Conservation (phyloP, 345 rosid species). For the Salix dunnii region DNA sequence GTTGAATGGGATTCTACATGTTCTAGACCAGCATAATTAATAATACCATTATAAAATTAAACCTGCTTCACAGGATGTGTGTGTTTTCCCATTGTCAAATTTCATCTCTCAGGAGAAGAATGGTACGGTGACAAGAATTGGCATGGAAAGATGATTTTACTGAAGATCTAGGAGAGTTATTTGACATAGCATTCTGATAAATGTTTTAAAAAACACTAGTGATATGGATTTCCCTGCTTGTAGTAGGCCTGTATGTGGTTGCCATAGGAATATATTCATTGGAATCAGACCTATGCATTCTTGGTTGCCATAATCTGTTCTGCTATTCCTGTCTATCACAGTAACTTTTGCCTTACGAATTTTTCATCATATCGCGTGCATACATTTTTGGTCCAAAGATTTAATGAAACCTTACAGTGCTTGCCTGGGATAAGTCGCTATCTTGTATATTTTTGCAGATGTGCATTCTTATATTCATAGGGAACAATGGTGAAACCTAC, state of each 20-base stretch:
- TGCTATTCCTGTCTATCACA: not conserved
- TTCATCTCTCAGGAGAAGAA: not conserved
- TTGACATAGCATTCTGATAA: not conserved
- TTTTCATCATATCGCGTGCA: not conserved
- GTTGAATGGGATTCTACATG: not conserved
- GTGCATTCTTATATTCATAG: constrained; percentile 86
- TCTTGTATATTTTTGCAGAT: constrained; percentile 46
- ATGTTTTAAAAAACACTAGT: not conserved
- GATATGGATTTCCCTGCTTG: not conserved
- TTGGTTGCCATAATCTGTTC: not conserved
- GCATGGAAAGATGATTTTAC: not conserved
- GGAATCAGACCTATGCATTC: not conserved
- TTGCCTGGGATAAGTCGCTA: constrained; percentile 12
- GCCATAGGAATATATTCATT: not conserved
- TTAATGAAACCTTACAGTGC: not conserved
- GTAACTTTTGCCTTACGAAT: not conserved
- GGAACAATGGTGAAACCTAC: constrained; percentile 95
- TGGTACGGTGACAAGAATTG: not conserved
- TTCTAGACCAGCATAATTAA: not conserved
- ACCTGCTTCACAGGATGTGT: not conserved
- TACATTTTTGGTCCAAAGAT: not conserved
- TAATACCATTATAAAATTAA: not conserved
- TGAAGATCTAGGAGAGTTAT: not conserved
- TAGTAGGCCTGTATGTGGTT: not conserved
- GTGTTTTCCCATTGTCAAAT: not conserved